Evolutionary conservation across 192 early-diverging fungal species (phyloP), one percentile per base, ranked within the genome.

Genomic region (Kappamyces sp.): DNA sequence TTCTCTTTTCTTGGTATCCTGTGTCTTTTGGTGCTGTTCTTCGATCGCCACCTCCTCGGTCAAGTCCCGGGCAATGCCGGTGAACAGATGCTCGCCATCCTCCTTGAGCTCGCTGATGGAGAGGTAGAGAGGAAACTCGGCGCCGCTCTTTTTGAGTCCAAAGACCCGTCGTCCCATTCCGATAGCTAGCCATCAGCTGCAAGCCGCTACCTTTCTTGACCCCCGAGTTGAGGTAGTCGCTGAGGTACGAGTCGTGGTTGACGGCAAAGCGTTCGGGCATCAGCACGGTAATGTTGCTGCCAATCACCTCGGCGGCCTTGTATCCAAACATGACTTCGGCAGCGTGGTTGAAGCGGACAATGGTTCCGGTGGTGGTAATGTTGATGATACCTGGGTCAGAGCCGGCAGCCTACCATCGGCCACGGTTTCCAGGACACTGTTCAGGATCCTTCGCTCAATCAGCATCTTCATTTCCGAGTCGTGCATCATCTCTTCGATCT

Each of bases 61-160:
- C 22, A 75, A 29, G 55, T 75, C 68, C 12, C 65, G 46, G 11
- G 65, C 50, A 37, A 74, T 72, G n/a, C 71, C 71, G 7, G 74
- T 72, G 49, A 75, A 75, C 35, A 75, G 35, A 36, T 75, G 74
- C 12, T 46, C 42, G 22, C 47, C 69, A 5, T 69, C 61, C 14
- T 49, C 64, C 12, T 54, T 59, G 3, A 75, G 61, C 41, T 75
- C 73, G 14, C 62, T 61, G 2, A 75, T 45, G 2, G 69, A 53
- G 4, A 75, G 15, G 12, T 72, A 66, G 39, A 69, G 22, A 15
- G 69, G 69, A 61, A 75, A 71, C 33, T 39, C 41, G 9, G 60
- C 37, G 4, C 64, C 66, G 48, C 65, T 60, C 57, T 69, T 65
- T 45, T 61, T 57, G 7, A 57, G 49, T 15, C 69, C 69, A 7